A percentile compares a stretch with the other conserved stretches of the same genome.
Evolutionary conservation across 352 stramenopile species (phyloP).

Genomic region (Phytophthora foliorum): DNA sequence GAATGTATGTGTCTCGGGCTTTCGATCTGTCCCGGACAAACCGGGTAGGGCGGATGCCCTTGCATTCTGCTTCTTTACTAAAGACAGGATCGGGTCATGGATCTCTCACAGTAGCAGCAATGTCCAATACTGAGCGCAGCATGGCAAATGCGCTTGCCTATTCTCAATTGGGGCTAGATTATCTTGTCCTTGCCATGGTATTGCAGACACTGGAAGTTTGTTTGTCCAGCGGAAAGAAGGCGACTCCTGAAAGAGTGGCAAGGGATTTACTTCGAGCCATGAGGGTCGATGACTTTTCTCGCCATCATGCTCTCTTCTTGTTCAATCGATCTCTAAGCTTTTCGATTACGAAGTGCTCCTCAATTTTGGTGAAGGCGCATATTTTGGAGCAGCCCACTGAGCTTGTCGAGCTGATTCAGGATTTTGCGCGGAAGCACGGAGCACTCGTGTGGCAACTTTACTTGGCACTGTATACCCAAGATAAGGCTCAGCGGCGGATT

Average conservation of each 20-base stretch:
- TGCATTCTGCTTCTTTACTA: slow-evolving; percentile 39
- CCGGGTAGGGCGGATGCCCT: slow-evolving; percentile 58
- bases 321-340: slow-evolving; percentile 91
- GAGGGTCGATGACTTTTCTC: slow-evolving; percentile 89
- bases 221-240: slow-evolving; percentile 87
- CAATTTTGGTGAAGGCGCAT: slow-evolving; percentile 89
- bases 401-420: slow-evolving; percentile 88
- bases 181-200: slow-evolving; percentile 79
- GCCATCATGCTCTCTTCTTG: slow-evolving; percentile 86
- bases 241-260: slow-evolving; percentile 79
- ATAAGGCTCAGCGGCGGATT: slow-evolving; percentile 88
- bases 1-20: slow-evolving; percentile 83
- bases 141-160: slow-evolving; percentile 85
- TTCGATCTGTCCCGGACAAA: slow-evolving; percentile 87
- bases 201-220: slow-evolving; percentile 89
- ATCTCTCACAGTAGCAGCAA: slow-evolving; percentile 33
- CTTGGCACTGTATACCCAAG: slow-evolving; percentile 80
- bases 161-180: slow-evolving; percentile 84
- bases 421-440: slow-evolving; percentile 87
- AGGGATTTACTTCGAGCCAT: slow-evolving; percentile 84
- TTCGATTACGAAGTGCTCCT: slow-evolving; percentile 87
- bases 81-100: slow-evolving; percentile 37
- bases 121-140: slow-evolving; percentile 75
- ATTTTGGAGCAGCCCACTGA: slow-evolving; percentile 89
- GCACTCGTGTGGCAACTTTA: slow-evolving; percentile 89